A percentile compares a stretch with the other conserved stretches of the same genome.
phyloP scores from a whole-genome alignment of 139 green algal genomes.

The Axilococcus clingmanii region DNA sequence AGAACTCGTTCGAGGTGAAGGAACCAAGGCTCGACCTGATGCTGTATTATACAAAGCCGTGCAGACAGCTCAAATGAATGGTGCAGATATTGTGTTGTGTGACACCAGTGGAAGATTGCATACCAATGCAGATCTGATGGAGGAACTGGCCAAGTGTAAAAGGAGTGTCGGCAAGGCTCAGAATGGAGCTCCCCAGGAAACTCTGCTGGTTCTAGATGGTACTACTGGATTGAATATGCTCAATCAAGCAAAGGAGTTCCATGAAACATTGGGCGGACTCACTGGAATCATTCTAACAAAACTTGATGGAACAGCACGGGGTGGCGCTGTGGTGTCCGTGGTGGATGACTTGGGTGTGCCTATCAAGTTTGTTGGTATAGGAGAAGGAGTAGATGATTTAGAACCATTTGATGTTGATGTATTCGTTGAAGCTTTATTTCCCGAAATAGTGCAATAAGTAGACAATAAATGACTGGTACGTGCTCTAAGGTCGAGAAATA shows the following conservation, averaged over 20 bases:
- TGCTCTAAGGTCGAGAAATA: too few relatives aligned
- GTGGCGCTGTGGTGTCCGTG: slow-evolving; percentile 72
- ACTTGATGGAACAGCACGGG: slow-evolving; percentile 87
- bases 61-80: slow-evolving; percentile 18
- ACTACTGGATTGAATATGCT: slow-evolving; percentile 98
- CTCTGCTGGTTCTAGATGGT: slow-evolving; percentile 93
- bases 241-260: slow-evolving; percentile 84
- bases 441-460: too few relatives aligned
- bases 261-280: slow-evolving; percentile 67
- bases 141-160: slow-evolving; percentile 57
- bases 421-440: slow-evolving; percentile 91
- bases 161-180: slow-evolving; percentile 42
- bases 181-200: slow-evolving; percentile 60
- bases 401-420: slow-evolving; percentile 80
- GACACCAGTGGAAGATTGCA: slow-evolving; percentile 91
- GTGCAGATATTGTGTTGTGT: slow-evolving; percentile 73
- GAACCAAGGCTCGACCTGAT: slow-evolving; percentile 22
- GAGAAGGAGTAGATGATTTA: slow-evolving; percentile 86
- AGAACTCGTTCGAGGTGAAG: slow-evolving; percentile 27
- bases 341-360: slow-evolving; percentile 90
- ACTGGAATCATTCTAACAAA: slow-evolving; percentile 96
- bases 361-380: slow-evolving; percentile 96
- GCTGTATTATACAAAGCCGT: slow-evolving; percentile 32
- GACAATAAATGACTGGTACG: too few relatives aligned
- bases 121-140: slow-evolving; percentile 92